Base-by-base conservation (phyloP, 805 yeast species). In the Saturnispora sekii region DNA sequence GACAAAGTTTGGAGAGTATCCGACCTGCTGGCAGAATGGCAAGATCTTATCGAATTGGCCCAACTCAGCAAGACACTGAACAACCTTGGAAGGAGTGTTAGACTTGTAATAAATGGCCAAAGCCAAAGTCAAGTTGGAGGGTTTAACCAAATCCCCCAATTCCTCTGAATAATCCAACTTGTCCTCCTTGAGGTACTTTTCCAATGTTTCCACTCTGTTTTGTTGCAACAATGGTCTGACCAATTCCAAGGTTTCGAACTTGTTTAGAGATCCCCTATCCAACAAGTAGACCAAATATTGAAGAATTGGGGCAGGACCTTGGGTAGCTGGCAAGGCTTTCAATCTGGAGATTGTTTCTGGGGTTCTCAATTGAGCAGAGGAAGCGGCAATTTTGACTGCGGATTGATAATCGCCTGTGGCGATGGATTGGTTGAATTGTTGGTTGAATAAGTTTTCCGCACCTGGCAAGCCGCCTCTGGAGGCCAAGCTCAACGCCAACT, bases 401-500 rank as follows among this genome's bases (percentile, higher is more conserved):
- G 81, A 81, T 46, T 79, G 72, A 60, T 88, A 93, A 62, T 88
- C 93, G 54, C 96, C 96, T 54, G 79, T 79, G 52, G 78, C 76
- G 57, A 93, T 72, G 56, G 81, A 74, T 62, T 80, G 79, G 59
- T 88, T 94, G 68, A 93, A 93, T 67, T 90, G 97, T 66, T 88
- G 95, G 48, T 74, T 68, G 66, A 93, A 89, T 51, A 93, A 73
- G 57, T 79, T 81, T 63, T 93, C 99, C 40, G 97, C 98, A 53
- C 99, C 99, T 36, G 96, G 93, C 58, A 93, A 77, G 1, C 96
- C 96, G 59, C 96, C 97, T 65, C 97, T 84, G 3, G 96, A 77
- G 26, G 97, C 94, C 52, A 93, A 76, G 10, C 87, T 72, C 49
- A 93, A 71, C 3, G 97, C 98, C 57, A 93, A 72, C 17, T 82